Conservation (phyloP, 257 asterid genomes). For the Scutellaria minor region DNA sequence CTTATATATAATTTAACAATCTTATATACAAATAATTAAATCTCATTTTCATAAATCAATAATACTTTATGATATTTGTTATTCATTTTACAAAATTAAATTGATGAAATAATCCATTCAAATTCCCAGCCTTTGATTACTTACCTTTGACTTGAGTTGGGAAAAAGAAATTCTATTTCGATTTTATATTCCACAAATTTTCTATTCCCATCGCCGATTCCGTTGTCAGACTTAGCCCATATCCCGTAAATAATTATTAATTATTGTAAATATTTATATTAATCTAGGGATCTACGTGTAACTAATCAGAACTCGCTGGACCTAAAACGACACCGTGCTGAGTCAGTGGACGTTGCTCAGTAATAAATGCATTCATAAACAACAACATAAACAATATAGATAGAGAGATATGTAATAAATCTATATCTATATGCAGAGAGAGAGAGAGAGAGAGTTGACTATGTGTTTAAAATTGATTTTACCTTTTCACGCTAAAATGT, state of each 20-base stretch:
- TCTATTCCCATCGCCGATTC: conserved; percentile 37
- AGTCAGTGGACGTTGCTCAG: conserved; percentile 13
- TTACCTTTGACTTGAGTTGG: conserved; percentile 1
- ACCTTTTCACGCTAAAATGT: conserved; percentile 3
- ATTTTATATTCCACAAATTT: conserved; percentile 1
- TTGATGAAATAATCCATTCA: too few relatives aligned
- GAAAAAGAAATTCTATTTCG: background rate
- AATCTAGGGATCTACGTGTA: conserved; percentile 38
- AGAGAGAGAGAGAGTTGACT: conserved; percentile 44
- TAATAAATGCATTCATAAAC: conserved; percentile 29
- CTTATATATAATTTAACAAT: too few relatives aligned
- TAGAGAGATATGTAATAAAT: background rate
- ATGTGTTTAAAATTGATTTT: conserved; percentile 26
- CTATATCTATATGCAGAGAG: conserved; percentile 23
- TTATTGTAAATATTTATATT: background rate
- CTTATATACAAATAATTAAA: too few relatives aligned
- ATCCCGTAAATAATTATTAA: conserved; percentile 33
- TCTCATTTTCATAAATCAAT: too few relatives aligned
- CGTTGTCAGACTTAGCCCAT: conserved; percentile 42
- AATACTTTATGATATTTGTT: too few relatives aligned
- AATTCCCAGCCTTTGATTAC: background rate
- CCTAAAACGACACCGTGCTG: conserved; percentile 37
- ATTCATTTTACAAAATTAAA: too few relatives aligned
- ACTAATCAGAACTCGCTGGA: conserved; percentile 27
- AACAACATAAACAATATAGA: conserved; percentile 12